phyloP scores from a whole-genome alignment of 2,329 filamentous ascomycete species.

The Kalmusia sp. region DNA sequence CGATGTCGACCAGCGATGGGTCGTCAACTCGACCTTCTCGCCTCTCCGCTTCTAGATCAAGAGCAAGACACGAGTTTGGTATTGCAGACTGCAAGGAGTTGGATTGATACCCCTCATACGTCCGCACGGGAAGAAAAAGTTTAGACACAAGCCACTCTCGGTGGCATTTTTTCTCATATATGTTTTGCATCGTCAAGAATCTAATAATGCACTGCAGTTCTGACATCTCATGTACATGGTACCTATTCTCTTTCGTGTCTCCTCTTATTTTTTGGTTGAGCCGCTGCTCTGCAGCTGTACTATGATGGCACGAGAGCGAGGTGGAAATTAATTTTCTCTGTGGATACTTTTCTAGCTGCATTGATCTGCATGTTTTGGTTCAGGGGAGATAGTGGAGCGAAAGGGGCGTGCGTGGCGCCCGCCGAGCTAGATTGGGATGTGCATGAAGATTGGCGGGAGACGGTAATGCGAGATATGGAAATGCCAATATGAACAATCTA shows the following conservation, averaged over 20 bases:
- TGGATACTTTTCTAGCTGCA: slow-evolving; percentile 8
- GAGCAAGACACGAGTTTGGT: background rate
- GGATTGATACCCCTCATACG: slow-evolving; percentile 2
- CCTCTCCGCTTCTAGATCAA: slow-evolving; percentile 35
- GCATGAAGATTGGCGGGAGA: background rate
- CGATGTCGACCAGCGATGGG: slow-evolving; percentile 28
- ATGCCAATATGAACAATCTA: too few species aligned
- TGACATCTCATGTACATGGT: background rate
- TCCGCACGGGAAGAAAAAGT: background rate
- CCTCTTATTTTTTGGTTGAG: too few species aligned
- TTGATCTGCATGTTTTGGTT: slow-evolving; percentile 1
- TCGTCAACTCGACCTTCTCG: slow-evolving; percentile 35
- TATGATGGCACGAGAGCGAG: background rate
- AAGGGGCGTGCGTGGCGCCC: background rate
- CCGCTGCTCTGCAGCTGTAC: background rate
- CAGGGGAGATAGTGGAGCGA: background rate
- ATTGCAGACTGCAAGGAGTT: slow-evolving; percentile 1
- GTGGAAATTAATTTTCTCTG: slow-evolving; percentile 5
- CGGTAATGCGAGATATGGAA: background rate
- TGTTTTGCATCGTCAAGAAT: background rate
- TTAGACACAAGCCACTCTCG: slow-evolving; percentile 1
- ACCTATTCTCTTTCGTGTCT: background rate
- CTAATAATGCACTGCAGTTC: background rate
- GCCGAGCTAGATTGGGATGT: too few species aligned
- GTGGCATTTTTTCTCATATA: background rate